Base-by-base conservation (phyloP, 352 stramenopile species). In the Pythium sp. region DNA sequence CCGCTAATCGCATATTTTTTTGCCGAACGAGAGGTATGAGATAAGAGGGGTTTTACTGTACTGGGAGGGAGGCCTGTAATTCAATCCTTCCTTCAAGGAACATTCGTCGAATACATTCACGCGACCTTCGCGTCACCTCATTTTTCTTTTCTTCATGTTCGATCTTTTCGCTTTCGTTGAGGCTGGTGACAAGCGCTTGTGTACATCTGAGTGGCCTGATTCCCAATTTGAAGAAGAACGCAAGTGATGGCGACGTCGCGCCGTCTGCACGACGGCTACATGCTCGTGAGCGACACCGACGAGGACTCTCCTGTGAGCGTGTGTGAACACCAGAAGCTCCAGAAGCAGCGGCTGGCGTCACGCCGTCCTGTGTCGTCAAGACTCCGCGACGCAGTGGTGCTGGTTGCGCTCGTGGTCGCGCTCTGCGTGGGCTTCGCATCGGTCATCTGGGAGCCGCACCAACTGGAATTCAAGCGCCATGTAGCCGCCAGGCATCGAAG, bases 381-480 rank as follows among this genome's bases (percentile, higher is more conserved):
- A 18, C n/a, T 57, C 51, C 51, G 51, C 24, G 51, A 57, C 51
- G 59, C 8, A n/a, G 59, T 57, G 26, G 28, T 68, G 26, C 38
- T 68, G 14, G 32, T 22, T 28, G 54, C 63, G 54, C 63, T 68
- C 38, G 26, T 62, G 5, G 5, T 56, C 6, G 28, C 15, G 54
- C 63, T 68, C 36, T 41, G 63, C 24, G 53, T 34, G 14, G 41
- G 36, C 18, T 68, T 49, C 53, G 55, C 41, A 12, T 49, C 56
- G 15, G 7, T 63, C 28, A 34, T 58, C 2, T 68, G 30, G 41
- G 26, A 46, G 38, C 36, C 5, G 26, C 36, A 18, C 22, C 62
- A 34, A 15, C 22, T 57, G 22, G 22, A 57, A 34, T 22, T 67
- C 12, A 56, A 57, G 24, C 51, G 51, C 51, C 51, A 57, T 20